Evolutionary conservation across 176 grass and related monocot species (phyloP).

Genomic region (Panicum miliaceum): DNA sequence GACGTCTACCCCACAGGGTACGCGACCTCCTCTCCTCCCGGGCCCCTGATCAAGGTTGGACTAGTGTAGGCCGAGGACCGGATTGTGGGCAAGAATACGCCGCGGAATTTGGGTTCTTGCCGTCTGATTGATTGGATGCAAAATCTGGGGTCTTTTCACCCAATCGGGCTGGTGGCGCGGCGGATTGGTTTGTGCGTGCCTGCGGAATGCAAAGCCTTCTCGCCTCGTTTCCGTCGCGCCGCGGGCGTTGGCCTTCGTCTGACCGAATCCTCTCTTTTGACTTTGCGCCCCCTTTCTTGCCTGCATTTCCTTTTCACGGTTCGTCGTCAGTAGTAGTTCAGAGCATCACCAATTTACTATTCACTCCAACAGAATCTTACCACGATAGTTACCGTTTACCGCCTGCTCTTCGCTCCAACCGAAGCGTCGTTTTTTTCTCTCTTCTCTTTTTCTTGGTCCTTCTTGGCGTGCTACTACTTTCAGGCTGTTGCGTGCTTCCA

Average conservation of each 20-base stretch:
- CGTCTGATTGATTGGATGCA: background rate
- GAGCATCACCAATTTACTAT: background rate
- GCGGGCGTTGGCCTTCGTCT: constrained; percentile 23
- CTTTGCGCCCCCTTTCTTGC: background rate
- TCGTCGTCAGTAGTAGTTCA: background rate
- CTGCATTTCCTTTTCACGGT: background rate
- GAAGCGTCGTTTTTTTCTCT: background rate
- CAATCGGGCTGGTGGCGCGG: background rate
- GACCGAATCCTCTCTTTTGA: constrained; percentile 24
- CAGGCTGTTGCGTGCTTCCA: background rate
- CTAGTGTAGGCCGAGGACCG: background rate
- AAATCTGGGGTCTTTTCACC: background rate
- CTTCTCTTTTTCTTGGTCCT: too few species aligned
- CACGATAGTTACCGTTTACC: background rate
- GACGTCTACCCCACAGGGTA: constrained; percentile 80
- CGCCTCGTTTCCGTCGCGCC: constrained; percentile 11
- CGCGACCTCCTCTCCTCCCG: background rate
- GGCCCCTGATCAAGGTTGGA: background rate
- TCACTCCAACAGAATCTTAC: background rate
- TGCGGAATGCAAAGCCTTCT: background rate
- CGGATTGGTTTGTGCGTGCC: background rate
- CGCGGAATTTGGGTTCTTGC: background rate
- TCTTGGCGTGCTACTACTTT: background rate
- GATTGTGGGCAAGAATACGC: background rate
- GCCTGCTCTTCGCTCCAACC: background rate